Evolutionary conservation across 176 grass and related monocot species (phyloP), one percentile per base, ranked within the genome.

Genomic region (Panicum miliaceum): DNA sequence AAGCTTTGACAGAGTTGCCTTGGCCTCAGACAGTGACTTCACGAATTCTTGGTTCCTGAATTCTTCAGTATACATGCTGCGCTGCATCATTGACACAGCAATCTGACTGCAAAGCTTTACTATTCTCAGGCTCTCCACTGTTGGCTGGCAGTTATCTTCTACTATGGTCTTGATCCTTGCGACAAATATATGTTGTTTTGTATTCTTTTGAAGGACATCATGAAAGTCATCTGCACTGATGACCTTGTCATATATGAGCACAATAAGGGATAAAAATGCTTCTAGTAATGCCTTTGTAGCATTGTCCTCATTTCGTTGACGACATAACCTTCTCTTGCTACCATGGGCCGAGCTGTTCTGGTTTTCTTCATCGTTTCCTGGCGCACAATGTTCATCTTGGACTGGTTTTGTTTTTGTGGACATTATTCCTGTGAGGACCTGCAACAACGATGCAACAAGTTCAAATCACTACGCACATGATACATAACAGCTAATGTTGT

Each of bases 51-150:
- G 11, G 9, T 50, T 1, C 9, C 0, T 72, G 13, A 72, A 72
- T 12, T 27, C 12, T 6, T 8, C 15, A 0, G 16, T 18, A 13
- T 72, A 72, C 12, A 11, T 8, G 0, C 12, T 5, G 69, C 46
- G 3, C 26, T 5, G 13, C 25, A 73, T 32, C 26, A 73, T 18
- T 73, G 71, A 51, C 53, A 20, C 13, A 8, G 46, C 25, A 73
- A 73, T 73, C 46, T 35, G 47, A 73, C 71, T 8, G 15, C 69
- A 72, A 6, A 48, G 69, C 69, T 72, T 72, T 2, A 72, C 13
- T 12, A 72, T 48, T 48, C 12, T 53, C 15, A 73, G 71, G 2
- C 11, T 32, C 14, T 3, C 8, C 1, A 3, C 12, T 5, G 46
- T 34, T 6, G 25, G 6, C 7, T 53, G 14, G 22, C 27, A 36